Percentiles rank a stretch among this genome's conserved stretches.
These are phyloP conservation scores for Leucaena leucocephala DNA, from an alignment of 306 rosid genomes.

Conservation along the genomic window DNA sequence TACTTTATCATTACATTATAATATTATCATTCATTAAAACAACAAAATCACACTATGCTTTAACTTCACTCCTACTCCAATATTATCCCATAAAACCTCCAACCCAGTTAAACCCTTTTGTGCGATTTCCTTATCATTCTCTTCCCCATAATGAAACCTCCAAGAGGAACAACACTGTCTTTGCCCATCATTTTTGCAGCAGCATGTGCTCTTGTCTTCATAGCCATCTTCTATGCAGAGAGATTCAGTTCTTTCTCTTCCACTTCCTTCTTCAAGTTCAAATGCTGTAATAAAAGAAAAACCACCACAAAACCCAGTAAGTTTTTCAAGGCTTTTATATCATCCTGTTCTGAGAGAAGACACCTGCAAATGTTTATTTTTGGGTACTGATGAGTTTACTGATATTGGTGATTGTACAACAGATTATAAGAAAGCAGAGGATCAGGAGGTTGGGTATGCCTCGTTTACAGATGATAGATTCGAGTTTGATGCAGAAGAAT, in stretches of 20 bases:
- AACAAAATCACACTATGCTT: constrained; percentile 50
- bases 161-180: constrained; percentile 43
- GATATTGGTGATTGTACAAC: constrained; percentile 4
- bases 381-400: not conserved
- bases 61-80: constrained; percentile 69
- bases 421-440: constrained; percentile 55
- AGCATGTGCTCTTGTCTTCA: constrained; percentile 41
- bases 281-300: constrained; percentile 45
- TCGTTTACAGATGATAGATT: constrained; percentile 78
- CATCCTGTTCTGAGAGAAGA: not conserved
- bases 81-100: constrained; percentile 40
- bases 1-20: constrained; percentile 29
- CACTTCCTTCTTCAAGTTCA: constrained; percentile 47
- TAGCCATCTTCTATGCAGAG: constrained; percentile 36
- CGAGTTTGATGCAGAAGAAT: constrained; percentile 84
- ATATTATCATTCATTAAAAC: not conserved
- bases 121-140: constrained; percentile 48
- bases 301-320: constrained; percentile 54
- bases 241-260: constrained; percentile 49
- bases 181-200: constrained; percentile 44
- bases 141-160: constrained; percentile 29
- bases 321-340: constrained; percentile 10
- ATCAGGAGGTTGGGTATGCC: constrained; percentile 33
- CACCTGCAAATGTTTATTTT: not conserved
- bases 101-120: constrained; percentile 29